Base-by-base conservation (phyloP, 2,329 filamentous ascomycete species). In the Drechslera avenae region DNA sequence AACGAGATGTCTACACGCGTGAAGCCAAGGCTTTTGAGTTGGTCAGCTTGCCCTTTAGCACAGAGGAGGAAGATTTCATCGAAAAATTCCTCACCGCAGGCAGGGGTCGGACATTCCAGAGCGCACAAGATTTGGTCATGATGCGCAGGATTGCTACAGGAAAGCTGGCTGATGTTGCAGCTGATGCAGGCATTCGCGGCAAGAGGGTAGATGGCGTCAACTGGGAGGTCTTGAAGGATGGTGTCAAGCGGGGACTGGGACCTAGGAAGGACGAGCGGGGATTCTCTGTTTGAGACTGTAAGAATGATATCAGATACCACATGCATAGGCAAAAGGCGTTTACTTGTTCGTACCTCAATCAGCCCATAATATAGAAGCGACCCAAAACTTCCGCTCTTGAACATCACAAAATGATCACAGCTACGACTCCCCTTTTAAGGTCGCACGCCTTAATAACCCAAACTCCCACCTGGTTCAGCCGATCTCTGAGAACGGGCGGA, bases 91-190 rank as follows among this genome's bases (percentile, higher is more conserved):
- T 95, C 31, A 78, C 83, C 0, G 76, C 78, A 4, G 87, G 88
- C 9, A 83, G 84, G 36, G 88, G 88, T 2, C 84, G 84, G 63
- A 81, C 78, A 34, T 74, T 88, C 6, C 84, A 82, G 56, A 83
- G 83, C 18, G 85, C 88, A 3, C 86, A 84, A 66, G 90, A 93
- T 62, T 89, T 88, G 0, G 78, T 91, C 1, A 79, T 91, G 60
- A 87, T 91, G 80, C 83, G 89, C 60, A 84, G 81, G 55, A 85
- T 94, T 54, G 85, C 86, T 1, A 86, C 81, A 9, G 87, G 89
- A 10, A 83, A 79, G 49, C 78, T 85, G 46, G 68, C 69, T 2
- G 81, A 83, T 16, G 73, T 78, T 30, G 67, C 59, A 10, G 51
- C 57, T 26, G 67, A 69, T 19, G 50, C 41, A 4, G 50, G 48